These are phyloP conservation scores for Pythium folliculosum DNA, from an alignment of 352 stramenopile species.

Conservation along the genomic window DNA sequence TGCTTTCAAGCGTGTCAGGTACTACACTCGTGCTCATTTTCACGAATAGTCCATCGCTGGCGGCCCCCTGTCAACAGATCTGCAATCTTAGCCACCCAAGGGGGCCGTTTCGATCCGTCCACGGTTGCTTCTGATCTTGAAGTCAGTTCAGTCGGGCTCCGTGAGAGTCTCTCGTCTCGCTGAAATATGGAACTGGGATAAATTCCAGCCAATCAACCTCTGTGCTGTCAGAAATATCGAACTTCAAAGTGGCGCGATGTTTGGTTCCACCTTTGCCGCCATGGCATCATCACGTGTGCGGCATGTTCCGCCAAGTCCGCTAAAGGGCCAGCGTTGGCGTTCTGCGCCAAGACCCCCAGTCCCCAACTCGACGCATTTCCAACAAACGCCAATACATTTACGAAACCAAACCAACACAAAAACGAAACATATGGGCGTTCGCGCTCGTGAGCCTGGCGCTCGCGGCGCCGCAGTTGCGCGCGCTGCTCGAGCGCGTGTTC, in stretches of 20 bases:
- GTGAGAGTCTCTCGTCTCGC: neutral
- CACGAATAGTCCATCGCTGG: too few relatives aligned
- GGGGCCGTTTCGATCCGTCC: too few relatives aligned
- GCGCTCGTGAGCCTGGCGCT: constrained; percentile 52
- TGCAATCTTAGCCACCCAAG: too few relatives aligned
- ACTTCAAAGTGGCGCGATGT: neutral
- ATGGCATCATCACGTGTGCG: neutral
- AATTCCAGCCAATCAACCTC: neutral
- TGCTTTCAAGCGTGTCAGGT: too few relatives aligned
- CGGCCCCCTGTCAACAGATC: too few relatives aligned
- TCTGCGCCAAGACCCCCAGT: neutral
- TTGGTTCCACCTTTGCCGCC: neutral
- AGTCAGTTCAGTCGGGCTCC: too few relatives aligned
- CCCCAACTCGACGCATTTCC: constrained; percentile 1
- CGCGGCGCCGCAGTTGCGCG: constrained; percentile 52
- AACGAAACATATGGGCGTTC: constrained; percentile 55
- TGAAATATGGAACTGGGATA: neutral
- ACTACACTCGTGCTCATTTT: too few relatives aligned
- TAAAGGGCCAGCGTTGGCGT: neutral
- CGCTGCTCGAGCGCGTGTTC: constrained; percentile 59
- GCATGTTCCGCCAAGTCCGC: neutral
- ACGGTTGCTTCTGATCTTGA: too few relatives aligned
- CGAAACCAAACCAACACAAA: neutral
- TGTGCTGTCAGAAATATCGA: neutral
- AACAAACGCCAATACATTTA: neutral